A percentile compares a stretch with the other conserved stretches of the same genome.
Conservation (phyloP, 305 asterid species). For the Solanum hybrid region DNA sequence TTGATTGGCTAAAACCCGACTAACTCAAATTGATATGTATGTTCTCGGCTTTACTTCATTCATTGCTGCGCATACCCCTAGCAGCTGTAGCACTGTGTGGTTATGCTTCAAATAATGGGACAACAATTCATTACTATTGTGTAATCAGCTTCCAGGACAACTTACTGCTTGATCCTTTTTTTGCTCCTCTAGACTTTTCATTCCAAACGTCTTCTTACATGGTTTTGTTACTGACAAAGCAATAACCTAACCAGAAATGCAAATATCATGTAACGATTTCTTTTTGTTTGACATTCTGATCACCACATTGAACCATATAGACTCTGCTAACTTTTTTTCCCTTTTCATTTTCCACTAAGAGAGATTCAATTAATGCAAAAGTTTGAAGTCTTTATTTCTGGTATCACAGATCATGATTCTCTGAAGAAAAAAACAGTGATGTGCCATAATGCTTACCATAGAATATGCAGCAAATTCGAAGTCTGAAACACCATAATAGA, state of each 20-base stretch:
- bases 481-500: conserved; percentile 94
- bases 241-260: neutral
- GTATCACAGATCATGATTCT: neutral
- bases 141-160: neutral
- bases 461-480: conserved; percentile 86
- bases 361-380: neutral
- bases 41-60: neutral
- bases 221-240: neutral
- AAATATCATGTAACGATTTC: neutral
- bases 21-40: neutral
- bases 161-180: neutral
- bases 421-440: neutral
- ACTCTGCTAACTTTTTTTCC: neutral
- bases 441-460: conserved; percentile 41
- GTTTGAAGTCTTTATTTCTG: neutral
- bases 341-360: neutral
- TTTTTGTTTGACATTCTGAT: neutral
- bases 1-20: neutral
- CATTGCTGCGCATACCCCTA: neutral
- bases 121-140: neutral
- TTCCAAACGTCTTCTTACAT: neutral
- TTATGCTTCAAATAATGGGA: neutral
- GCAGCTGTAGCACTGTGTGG: neutral
- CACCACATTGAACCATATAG: neutral
- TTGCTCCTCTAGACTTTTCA: neutral